phyloP scores from a whole-genome alignment of 208 protist genomes.

The Crithidia expoeki region DNA sequence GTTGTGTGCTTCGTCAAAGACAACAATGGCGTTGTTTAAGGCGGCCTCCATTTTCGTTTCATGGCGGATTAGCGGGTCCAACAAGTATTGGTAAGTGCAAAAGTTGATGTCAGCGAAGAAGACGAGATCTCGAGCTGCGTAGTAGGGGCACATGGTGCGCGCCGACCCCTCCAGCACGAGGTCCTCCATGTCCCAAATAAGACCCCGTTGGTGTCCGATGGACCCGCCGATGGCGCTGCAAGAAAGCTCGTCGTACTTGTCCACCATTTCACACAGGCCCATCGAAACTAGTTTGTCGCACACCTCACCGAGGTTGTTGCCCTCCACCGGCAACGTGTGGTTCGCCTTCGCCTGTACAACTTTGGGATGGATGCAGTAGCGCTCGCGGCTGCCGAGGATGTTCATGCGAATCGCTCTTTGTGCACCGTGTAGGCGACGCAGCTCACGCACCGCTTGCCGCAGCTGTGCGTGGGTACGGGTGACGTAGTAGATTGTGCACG shows the following conservation, averaged over 20 bases:
- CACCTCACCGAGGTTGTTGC: slow-evolving; percentile 86
- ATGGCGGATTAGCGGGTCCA: slow-evolving; percentile 93
- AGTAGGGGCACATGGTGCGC: slow-evolving; percentile 93
- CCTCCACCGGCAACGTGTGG: slow-evolving; percentile 59
- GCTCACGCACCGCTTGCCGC: slow-evolving; percentile 93
- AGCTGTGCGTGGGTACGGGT: slow-evolving; percentile 98
- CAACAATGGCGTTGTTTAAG: slow-evolving; percentile 82
- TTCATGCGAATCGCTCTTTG: slow-evolving; percentile 73
- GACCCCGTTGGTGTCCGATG: slow-evolving; percentile 32
- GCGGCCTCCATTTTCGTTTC: slow-evolving; percentile 79
- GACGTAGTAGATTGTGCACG: slow-evolving; percentile 93
- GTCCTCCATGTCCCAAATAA: slow-evolving; percentile 94
- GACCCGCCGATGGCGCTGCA: slow-evolving; percentile 51
- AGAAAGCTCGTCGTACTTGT: slow-evolving; percentile 60
- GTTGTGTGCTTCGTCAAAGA: slow-evolving; percentile 98
- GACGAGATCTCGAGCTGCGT: slow-evolving; percentile 83
- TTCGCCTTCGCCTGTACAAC: slow-evolving; percentile 48
- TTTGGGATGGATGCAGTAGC: slow-evolving; percentile 93
- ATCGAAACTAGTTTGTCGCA: slow-evolving; percentile 84
- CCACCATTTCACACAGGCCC: slow-evolving; percentile 64
- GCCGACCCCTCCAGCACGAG: slow-evolving; percentile 74
- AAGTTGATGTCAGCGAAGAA: slow-evolving; percentile 94
- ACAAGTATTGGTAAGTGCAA: slow-evolving; percentile 98
- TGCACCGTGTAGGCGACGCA: slow-evolving; percentile 73
- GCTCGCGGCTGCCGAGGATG: slow-evolving; percentile 94